phyloP scores from a whole-genome alignment of 257 asterid species.

The Solanum tarapatanum region DNA sequence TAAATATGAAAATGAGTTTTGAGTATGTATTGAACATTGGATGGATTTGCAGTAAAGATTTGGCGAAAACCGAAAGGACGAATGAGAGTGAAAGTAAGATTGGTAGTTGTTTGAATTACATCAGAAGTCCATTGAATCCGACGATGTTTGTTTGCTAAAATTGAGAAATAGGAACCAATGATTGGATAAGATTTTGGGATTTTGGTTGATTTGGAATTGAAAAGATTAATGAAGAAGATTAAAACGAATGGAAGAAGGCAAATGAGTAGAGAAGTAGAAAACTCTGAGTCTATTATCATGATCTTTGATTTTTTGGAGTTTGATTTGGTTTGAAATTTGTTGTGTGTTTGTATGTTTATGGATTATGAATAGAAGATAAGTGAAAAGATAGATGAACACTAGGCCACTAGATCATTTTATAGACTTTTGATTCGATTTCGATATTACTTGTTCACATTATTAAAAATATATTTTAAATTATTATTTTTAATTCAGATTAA shows the following conservation, averaged over 20 bases:
- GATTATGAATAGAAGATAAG: not conserved
- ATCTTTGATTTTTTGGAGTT: not conserved
- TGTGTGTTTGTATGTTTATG: not conserved
- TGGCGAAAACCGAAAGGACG: constrained; percentile 36
- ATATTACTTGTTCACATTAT: no score
- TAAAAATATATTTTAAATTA: no score
- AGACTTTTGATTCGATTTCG: not conserved
- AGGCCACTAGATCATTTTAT: not conserved
- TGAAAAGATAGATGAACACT: not conserved
- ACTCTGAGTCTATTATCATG: constrained; percentile 1
- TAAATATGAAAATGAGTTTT: constrained; percentile 36
- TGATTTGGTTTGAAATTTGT: not conserved
- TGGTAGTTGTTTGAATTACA: constrained; percentile 17
- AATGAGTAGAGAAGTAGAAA: constrained; percentile 12
- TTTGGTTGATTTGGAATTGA: not conserved
- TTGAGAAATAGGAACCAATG: constrained; percentile 30
- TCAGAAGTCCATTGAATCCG: constrained; percentile 47
- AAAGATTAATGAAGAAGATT: constrained; percentile 10
- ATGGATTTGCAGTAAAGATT: constrained; percentile 48
- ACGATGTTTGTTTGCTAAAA: constrained; percentile 25
- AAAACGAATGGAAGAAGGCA: constrained; percentile 17
- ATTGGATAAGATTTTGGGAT: constrained; percentile 37
- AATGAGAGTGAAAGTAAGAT: constrained; percentile 42
- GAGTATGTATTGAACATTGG: constrained; percentile 52
- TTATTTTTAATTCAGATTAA: no score